Conservation (phyloP, 208 protist species). For the Crithidia sp. region DNA sequence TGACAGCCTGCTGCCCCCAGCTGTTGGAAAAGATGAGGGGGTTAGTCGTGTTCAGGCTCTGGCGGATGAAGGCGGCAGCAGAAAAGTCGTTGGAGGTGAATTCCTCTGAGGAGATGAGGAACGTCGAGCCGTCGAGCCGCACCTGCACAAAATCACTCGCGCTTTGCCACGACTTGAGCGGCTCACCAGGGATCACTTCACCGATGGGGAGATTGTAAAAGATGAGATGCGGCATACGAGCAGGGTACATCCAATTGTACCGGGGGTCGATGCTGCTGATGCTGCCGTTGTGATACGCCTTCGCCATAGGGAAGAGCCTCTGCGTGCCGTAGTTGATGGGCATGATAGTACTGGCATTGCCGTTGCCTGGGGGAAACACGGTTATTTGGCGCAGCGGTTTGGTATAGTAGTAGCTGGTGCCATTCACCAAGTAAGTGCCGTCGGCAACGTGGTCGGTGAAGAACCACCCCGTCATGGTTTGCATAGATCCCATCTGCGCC, state of each 20-base stretch:
- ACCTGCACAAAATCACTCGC: background rate
- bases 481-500: background rate
- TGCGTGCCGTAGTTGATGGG: background rate
- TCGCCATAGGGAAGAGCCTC: slow-evolving; percentile 17
- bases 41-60: background rate
- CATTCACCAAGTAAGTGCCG: background rate
- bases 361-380: background rate
- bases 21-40: background rate
- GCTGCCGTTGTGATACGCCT: slow-evolving; percentile 5
- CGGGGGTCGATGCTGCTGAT: background rate
- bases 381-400: background rate
- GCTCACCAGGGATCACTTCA: background rate
- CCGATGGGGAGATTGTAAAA: background rate
- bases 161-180: background rate
- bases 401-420: background rate
- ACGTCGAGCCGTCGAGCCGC: background rate
- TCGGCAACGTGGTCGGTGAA: background rate
- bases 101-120: background rate
- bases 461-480: background rate
- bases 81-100: background rate
- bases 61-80: background rate
- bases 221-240: background rate
- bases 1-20: background rate
- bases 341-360: background rate
- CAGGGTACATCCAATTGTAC: background rate